These are phyloP conservation scores for Globisporangium canariense DNA, from an alignment of 352 stramenopile species.

Conservation along the genomic window DNA sequence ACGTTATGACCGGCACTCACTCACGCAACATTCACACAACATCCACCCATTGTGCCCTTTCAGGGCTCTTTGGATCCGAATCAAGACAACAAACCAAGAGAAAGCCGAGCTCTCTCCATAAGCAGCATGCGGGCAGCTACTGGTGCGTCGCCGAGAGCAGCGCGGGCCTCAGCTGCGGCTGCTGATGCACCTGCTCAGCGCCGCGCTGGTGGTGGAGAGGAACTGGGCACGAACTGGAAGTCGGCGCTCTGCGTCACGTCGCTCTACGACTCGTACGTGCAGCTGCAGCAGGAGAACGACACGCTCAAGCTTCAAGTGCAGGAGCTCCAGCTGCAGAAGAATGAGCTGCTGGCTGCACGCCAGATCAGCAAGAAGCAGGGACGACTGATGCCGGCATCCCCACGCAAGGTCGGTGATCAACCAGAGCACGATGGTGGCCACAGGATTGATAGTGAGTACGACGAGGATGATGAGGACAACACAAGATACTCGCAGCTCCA, in stretches of 20 bases:
- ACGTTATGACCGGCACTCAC: not conserved
- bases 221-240: slow-evolving; percentile 54
- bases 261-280: slow-evolving; percentile 71
- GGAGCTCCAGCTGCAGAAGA: slow-evolving; percentile 22
- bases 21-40: not conserved
- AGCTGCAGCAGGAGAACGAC: slow-evolving; percentile 55
- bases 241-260: slow-evolving; percentile 72
- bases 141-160: not conserved
- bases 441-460: slow-evolving; percentile 15
- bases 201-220: not conserved
- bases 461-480: slow-evolving; percentile 15
- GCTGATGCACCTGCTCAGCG: not conserved
- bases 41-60: not conserved
- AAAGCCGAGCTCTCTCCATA: not conserved
- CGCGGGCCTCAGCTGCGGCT: not conserved
- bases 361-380: slow-evolving; percentile 14
- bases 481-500: slow-evolving; percentile 18
- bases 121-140: not conserved
- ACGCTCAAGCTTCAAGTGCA: slow-evolving; percentile 28
- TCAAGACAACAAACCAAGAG: not conserved
- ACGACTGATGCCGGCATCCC: not conserved
- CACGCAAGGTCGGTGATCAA: slow-evolving; percentile 8
- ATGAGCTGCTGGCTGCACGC: slow-evolving; percentile 29
- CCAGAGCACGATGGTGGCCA: slow-evolving; percentile 15
- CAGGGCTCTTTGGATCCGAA: not conserved